These are phyloP conservation scores for Eremothecium coryli DNA, from an alignment of 1,139 yeast genomes.

Conservation along the genomic window DNA sequence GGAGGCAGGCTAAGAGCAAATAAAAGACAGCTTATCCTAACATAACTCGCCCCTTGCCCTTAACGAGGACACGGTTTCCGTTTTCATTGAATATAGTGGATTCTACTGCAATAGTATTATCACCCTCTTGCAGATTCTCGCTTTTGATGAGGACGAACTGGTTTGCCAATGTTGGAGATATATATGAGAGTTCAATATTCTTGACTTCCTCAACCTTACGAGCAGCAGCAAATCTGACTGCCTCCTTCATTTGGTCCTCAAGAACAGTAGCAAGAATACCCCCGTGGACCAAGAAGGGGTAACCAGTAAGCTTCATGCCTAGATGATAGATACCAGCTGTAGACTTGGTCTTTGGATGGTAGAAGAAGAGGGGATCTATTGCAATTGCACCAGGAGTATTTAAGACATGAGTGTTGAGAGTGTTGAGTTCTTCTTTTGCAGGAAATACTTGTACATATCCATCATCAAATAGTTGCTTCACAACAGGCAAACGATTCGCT, in stretches of 20 bases:
- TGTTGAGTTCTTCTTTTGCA: conserved; percentile 27
- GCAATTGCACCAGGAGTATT: conserved; percentile 71
- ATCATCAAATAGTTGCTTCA: conserved; percentile 25
- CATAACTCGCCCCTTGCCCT: conserved; percentile 33
- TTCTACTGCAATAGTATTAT: conserved; percentile 32
- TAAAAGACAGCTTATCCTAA: not conserved
- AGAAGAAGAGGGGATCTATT: conserved; percentile 62
- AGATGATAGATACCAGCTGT: conserved; percentile 63
- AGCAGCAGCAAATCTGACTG: conserved; percentile 26
- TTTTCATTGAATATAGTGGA: conserved; percentile 37
- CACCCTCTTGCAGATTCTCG: conserved; percentile 29
- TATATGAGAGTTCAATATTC: conserved; percentile 36
- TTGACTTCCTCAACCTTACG: conserved; percentile 25
- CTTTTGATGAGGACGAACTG: conserved; percentile 66
- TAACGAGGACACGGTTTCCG: conserved; percentile 39
- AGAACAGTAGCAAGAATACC: conserved; percentile 78
- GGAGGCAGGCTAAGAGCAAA: not conserved
- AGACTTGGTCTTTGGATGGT: conserved; percentile 47
- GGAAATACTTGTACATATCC: conserved; percentile 32
- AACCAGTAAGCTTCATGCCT: conserved; percentile 76
- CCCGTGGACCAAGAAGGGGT: conserved; percentile 82
- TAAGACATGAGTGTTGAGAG: conserved; percentile 35
- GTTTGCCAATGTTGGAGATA: conserved; percentile 68
- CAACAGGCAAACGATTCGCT: conserved; percentile 42
- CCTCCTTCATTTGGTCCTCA: conserved; percentile 55